Conservation (phyloP, 148 eudicot species). For the Silene conica region DNA sequence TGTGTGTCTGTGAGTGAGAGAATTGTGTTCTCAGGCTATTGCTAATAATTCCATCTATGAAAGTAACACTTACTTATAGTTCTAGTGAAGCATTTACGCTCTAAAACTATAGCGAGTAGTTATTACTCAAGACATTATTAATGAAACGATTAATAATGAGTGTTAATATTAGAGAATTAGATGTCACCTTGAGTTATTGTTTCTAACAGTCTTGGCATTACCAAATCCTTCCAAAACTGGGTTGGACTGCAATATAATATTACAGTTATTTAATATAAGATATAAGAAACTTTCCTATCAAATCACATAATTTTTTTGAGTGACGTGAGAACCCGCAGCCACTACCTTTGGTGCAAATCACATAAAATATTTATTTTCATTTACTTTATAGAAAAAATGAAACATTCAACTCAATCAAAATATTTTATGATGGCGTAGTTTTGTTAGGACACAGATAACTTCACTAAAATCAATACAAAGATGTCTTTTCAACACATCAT, state of each 20-base stretch:
- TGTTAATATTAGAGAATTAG: neutral
- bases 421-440: neutral
- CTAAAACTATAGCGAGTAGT: no score
- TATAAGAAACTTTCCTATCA: neutral
- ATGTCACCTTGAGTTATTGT: conserved; percentile 69
- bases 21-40: no score
- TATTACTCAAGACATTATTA: neutral
- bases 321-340: no score
- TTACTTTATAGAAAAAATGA: neutral
- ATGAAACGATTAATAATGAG: neutral
- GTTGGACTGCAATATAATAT: conserved; percentile 48
- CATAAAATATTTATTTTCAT: neutral
- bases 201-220: conserved; percentile 77
- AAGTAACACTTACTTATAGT: no score
- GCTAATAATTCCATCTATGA: no score
- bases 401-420: neutral
- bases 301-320: neutral
- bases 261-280: neutral
- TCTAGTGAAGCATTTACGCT: no score
- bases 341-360: no score
- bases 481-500: neutral
- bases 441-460: neutral
- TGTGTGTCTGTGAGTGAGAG: no score
- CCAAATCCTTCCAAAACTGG: conserved; percentile 86
- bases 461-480: neutral